Evolutionary conservation across 805 yeast species (phyloP).

Genomic region (Yarrowia yakushimensis): DNA sequence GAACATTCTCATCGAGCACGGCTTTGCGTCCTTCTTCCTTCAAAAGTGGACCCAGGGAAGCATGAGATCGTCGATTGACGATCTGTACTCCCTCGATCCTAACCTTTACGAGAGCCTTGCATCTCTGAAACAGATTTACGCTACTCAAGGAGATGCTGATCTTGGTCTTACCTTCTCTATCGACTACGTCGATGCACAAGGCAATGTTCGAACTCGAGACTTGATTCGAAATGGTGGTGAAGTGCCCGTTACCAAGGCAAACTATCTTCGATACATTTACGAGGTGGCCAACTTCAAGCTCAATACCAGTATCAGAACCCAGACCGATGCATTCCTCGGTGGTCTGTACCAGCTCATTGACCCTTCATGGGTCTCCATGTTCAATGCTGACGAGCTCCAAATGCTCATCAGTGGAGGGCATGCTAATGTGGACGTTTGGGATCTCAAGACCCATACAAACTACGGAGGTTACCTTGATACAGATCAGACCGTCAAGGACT

Average conservation of each 20-base stretch:
- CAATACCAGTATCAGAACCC: constrained; percentile 57
- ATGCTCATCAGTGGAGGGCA: constrained; percentile 79
- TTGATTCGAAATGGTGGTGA: constrained; percentile 58
- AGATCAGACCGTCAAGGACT: constrained; percentile 57
- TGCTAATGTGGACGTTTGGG: constrained; percentile 64
- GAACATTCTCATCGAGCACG: constrained; percentile 71
- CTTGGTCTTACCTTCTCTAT: constrained; percentile 67
- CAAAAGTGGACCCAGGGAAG: constrained; percentile 53
- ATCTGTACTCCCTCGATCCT: constrained; percentile 64
- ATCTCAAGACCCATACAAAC: constrained; percentile 59
- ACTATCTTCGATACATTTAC: constrained; percentile 70
- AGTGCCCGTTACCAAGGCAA: constrained; percentile 54
- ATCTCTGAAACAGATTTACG: constrained; percentile 49
- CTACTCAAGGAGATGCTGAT: constrained; percentile 53
- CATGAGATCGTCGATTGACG: constrained; percentile 63
- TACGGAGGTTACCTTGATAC: constrained; percentile 49
- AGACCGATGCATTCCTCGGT: constrained; percentile 57
- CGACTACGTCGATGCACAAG: constrained; percentile 45
- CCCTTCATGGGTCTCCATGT: constrained; percentile 76
- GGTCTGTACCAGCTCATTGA: constrained; percentile 71
- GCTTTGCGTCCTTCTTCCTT: constrained; percentile 82
- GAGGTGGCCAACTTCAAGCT: constrained; percentile 75
- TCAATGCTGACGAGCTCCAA: constrained; percentile 79
- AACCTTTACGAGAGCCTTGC: constrained; percentile 59
- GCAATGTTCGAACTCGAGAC: constrained; percentile 44